A percentile compares a stretch with the other conserved stretches of the same genome.
phyloP scores from a whole-genome alignment of 2,329 filamentous ascomycete genomes.

The Moelleriella libera region DNA sequence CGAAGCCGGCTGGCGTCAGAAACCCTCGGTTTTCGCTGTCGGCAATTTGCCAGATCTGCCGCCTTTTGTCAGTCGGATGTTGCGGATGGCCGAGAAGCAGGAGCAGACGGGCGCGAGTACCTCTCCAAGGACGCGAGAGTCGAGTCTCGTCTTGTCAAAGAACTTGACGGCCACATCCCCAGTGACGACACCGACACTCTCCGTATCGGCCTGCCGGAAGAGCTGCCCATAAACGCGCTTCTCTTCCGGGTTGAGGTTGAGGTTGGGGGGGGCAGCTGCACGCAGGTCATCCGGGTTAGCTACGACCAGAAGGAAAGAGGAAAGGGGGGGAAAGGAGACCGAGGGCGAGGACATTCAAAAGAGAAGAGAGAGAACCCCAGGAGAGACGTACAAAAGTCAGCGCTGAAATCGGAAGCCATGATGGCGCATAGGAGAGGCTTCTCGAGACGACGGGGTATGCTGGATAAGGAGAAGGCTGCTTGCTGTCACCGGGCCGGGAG shows the following conservation, averaged over 20 bases:
- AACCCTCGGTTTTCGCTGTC: conserved; percentile 94
- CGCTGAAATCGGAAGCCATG: conserved; percentile 12
- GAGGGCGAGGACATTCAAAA: too few relatives aligned
- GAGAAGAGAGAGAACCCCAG: not conserved
- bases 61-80: conserved; percentile 3
- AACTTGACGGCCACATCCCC: conserved; percentile 94
- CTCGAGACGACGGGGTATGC: too few relatives aligned
- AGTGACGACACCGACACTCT: conserved; percentile 83
- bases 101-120: conserved; percentile 30
- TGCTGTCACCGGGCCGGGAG: not conserved
- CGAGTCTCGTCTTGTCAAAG: conserved; percentile 88
- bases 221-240: conserved; percentile 88
- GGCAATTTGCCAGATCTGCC: conserved; percentile 95
- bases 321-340: not conserved
- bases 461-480: not conserved
- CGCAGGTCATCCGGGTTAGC: conserved; percentile 5
- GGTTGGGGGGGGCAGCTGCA: conserved; percentile 48
- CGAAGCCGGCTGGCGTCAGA: conserved; percentile 83
- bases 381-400: conserved; percentile 10
- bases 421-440: conserved; percentile 3
- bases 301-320: not conserved
- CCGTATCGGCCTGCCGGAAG: conserved; percentile 84
- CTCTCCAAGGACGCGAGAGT: conserved; percentile 76
- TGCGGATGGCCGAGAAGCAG: not conserved
- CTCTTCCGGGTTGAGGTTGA: conserved; percentile 83